Evolutionary conservation across 306 rosid genomes (phyloP).

Genomic region (Pyrus bretschneideri): DNA sequence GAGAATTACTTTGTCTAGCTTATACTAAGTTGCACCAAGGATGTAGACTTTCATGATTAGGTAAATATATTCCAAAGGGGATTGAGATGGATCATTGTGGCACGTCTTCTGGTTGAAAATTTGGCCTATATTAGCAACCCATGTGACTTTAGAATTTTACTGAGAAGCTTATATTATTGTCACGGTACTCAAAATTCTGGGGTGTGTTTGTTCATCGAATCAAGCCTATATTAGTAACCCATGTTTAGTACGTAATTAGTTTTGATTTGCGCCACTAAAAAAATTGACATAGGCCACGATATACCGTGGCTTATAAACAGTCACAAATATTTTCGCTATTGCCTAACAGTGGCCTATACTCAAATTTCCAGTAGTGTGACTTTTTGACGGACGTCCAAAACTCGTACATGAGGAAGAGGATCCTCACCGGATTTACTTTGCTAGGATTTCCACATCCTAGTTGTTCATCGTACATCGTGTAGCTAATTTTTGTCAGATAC

Average conservation of each 20-base stretch:
- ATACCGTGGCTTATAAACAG: not conserved
- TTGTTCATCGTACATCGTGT: too few species aligned
- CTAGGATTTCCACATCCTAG: too few species aligned
- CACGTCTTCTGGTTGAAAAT: constrained; percentile 14
- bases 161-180: constrained; percentile 2
- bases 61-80: not conserved
- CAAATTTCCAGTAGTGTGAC: not conserved
- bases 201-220: not conserved
- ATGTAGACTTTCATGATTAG: constrained; percentile 22
- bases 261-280: too few species aligned
- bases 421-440: too few species aligned
- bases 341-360: not conserved
- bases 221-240: not conserved
- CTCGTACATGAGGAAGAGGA: not conserved
- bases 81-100: constrained; percentile 13
- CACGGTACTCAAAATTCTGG: not conserved
- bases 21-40: constrained; percentile 3
- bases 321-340: not conserved
- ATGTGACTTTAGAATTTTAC: not conserved
- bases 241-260: not conserved
- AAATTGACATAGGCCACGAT: not conserved
- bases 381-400: not conserved
- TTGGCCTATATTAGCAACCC: not conserved
- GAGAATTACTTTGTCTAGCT: not conserved
- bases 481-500: too few species aligned